Evolutionary conservation across 768 basidiomycete genomes (phyloP).

Genomic region (Lepiota venenata): DNA sequence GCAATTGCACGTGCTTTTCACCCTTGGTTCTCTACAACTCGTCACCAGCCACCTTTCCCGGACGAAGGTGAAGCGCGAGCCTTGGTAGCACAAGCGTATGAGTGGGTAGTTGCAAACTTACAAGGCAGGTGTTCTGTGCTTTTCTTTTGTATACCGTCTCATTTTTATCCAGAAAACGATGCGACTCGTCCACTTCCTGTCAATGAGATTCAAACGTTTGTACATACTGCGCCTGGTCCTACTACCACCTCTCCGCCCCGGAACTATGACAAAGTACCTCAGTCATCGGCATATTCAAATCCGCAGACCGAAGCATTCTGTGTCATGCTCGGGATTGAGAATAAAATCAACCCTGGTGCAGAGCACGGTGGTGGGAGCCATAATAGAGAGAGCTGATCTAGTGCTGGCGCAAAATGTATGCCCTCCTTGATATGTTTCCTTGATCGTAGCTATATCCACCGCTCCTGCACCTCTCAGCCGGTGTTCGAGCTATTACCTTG

Average conservation of each 20-base stretch:
- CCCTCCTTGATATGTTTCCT: too few species aligned
- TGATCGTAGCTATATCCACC: too few species aligned
- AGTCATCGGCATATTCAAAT: conserved; percentile 69
- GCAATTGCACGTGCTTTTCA: conserved; percentile 89
- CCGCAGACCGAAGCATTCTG: conserved; percentile 90
- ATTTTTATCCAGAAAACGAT: conserved; percentile 16
- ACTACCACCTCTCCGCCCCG: not conserved
- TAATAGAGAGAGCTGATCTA: too few species aligned
- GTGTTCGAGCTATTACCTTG: too few species aligned
- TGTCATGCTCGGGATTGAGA: conserved; percentile 71
- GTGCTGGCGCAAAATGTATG: too few species aligned
- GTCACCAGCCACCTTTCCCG: conserved; percentile 56
- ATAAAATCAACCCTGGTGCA: conserved; percentile 46
- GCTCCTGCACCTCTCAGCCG: too few species aligned
- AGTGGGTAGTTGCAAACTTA: conserved; percentile 68
- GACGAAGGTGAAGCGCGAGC: conserved; percentile 45
- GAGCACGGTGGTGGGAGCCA: not conserved
- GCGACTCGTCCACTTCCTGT: conserved; percentile 30
- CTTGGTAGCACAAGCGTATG: conserved; percentile 54
- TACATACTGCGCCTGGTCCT: conserved; percentile 57
- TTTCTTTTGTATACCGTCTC: too few species aligned
- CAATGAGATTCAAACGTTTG: conserved; percentile 62
- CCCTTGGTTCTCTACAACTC: conserved; percentile 61
- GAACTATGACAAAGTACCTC: not conserved
- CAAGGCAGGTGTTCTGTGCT: conserved; percentile 8